Base-by-base conservation (phyloP, 495 filamentous ascomycete genomes). In the Evansstolkia leycettana region DNA sequence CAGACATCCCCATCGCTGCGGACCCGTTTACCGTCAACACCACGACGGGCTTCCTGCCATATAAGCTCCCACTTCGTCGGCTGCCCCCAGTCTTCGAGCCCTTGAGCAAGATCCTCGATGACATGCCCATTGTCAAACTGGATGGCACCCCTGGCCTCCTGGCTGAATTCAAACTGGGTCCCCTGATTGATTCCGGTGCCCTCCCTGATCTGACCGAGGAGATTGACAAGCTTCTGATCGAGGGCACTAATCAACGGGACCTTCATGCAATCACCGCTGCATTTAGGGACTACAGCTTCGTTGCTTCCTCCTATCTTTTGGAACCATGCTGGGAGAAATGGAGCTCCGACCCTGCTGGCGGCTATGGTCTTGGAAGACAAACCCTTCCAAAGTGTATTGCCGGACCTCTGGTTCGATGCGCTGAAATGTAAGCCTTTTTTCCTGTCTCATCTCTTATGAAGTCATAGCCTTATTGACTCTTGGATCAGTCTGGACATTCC, bases 241-340 rank as follows among this genome's bases (percentile, higher is more conserved):
- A 32, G 7, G 30, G 16, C 30, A 26, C 24, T 26, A 12, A 17
- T 14, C 53, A 55, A 29, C 47, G 65, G 40, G 70, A 85, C 53
- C 62, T 83, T n/a, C 69, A 70, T 2, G 47, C 80, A 17, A 69
- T 82, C 62, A 82, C 78, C 43, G 81, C 78, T 17, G 55, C 82
- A 24, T 85, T 83, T 50, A 58, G 81, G 12, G 81, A 86, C 57
- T 86, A 85, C 50, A 74, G 73, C n/a, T 86, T 86, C 55, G 55
- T 86, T 0, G 76, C 80, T 0, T 80, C 75, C n/a, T 77, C 81
- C 0, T 85, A 82, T 46, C 62, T 86, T n/a, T 62, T 86, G 5
- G 81, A 86, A 58, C 81, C 81, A 11, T 86, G 81, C 45, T 78
- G 82, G 46, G 64, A 79, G 62, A 69, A 47, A 45, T 66, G 79